Percentiles rank a stretch among this genome's conserved stretches.
phyloP scores from a whole-genome alignment of 139 green algal species.

The Chlorella sp. region DNA sequence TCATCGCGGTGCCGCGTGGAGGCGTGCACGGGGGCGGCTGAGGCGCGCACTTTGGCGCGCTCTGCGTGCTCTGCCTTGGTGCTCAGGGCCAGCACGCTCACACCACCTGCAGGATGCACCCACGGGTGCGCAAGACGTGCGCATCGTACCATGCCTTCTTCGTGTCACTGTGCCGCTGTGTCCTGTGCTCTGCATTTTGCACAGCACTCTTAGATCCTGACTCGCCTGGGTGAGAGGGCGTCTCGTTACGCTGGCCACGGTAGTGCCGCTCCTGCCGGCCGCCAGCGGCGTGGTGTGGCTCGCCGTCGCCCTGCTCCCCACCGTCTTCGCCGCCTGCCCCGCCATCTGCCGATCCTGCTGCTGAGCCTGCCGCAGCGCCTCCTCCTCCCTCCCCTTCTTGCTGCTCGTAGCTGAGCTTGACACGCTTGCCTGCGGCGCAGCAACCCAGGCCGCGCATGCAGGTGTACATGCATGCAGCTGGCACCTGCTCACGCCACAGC shows the following conservation, averaged over 20 bases:
- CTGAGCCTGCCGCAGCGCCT: neutral
- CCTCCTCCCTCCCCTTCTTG: no score
- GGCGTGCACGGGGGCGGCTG: no score
- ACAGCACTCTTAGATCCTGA: neutral
- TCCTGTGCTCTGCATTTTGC: neutral
- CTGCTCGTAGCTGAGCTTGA: no score
- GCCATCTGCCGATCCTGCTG: neutral
- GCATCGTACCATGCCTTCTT: no score
- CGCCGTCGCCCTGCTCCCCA: no score
- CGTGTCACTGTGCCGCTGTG: neutral
- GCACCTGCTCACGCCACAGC: no score
- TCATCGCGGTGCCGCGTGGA: constrained; percentile 14
- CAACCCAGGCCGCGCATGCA: no score
- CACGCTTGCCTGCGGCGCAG: no score
- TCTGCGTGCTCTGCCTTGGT: constrained; percentile 12
- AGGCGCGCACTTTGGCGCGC: no score
- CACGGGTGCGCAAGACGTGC: no score
- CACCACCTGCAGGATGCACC: constrained; percentile 33
- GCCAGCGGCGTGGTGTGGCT: no score
- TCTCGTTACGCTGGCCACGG: constrained; percentile 64
- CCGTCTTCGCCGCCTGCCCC: constrained; percentile 1
- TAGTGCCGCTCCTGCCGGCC: constrained; percentile 46
- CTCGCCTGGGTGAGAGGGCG: constrained; percentile 68
- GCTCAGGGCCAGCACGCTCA: constrained; percentile 20
- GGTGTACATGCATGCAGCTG: no score